A percentile compares a stretch with the other conserved stretches of the same genome.
Conservation (phyloP, 352 stramenopile species). For the Globisporangium barbulae region DNA sequence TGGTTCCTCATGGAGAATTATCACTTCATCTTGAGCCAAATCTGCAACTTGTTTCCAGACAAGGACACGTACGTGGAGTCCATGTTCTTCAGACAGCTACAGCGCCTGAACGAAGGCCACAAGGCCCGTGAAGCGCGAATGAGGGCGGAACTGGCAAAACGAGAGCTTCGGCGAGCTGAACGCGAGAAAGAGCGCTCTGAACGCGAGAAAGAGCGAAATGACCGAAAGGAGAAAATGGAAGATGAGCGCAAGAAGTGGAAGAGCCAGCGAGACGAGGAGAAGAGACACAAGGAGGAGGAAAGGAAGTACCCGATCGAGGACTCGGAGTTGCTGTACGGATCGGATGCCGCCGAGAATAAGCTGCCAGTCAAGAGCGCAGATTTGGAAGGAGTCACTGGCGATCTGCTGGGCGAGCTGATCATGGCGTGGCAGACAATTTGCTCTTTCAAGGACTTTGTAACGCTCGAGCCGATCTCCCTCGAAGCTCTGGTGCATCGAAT, state of each 20-base stretch:
- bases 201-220: slow-evolving; percentile 55
- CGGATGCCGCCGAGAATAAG: slow-evolving; percentile 25
- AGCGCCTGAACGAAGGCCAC: slow-evolving; percentile 67
- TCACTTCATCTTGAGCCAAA: slow-evolving; percentile 75
- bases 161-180: slow-evolving; percentile 56
- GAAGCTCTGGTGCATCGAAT: slow-evolving; percentile 58
- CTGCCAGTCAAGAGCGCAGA: slow-evolving; percentile 36
- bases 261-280: slow-evolving; percentile 61
- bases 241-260: slow-evolving; percentile 43
- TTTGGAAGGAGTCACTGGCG: slow-evolving; percentile 51
- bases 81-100: slow-evolving; percentile 85
- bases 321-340: slow-evolving; percentile 46
- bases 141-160: slow-evolving; percentile 53
- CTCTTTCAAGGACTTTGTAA: slow-evolving; percentile 72
- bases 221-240: slow-evolving; percentile 42
- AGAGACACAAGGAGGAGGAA: slow-evolving; percentile 56
- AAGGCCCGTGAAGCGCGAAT: slow-evolving; percentile 50
- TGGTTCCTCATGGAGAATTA: slow-evolving; percentile 87
- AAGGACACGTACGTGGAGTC: slow-evolving; percentile 76
- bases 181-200: slow-evolving; percentile 55
- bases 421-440: slow-evolving; percentile 78
- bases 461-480: slow-evolving; percentile 54
- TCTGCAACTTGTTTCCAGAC: slow-evolving; percentile 70
- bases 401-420: slow-evolving; percentile 68
- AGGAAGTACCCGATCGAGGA: slow-evolving; percentile 74